Evolutionary conservation across 495 filamentous ascomycete genomes (phyloP).

Genomic region (Lasiosphaeria hispida): DNA sequence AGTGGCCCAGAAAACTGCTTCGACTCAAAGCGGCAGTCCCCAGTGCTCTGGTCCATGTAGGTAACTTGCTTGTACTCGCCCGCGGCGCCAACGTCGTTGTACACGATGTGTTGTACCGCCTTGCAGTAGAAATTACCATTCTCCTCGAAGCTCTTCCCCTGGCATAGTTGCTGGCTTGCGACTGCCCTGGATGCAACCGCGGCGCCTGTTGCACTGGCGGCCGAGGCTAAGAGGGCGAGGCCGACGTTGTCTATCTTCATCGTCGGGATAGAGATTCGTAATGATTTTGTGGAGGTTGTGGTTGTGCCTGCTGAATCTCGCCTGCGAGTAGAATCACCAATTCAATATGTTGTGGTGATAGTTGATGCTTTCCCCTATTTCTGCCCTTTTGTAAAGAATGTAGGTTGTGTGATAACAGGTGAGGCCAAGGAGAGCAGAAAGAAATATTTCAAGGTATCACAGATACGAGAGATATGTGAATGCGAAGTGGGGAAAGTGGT

Average conservation of each 20-base stretch:
- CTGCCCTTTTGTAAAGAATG: too few relatives aligned
- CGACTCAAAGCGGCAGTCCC: slow-evolving; percentile 49
- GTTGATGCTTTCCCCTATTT: too few relatives aligned
- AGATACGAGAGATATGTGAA: too few relatives aligned
- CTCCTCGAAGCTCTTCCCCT: slow-evolving; percentile 18
- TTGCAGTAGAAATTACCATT: slow-evolving; percentile 56
- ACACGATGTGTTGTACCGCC: slow-evolving; percentile 56
- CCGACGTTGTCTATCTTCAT: slow-evolving; percentile 3
- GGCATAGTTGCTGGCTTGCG: slow-evolving; percentile 15
- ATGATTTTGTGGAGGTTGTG: neutral
- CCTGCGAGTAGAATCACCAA: too few relatives aligned
- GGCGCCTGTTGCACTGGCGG: neutral
- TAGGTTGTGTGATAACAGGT: too few relatives aligned
- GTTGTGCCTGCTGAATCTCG: neutral
- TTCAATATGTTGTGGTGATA: too few relatives aligned
- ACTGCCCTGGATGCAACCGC: neutral
- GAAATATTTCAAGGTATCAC: too few relatives aligned
- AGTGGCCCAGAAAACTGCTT: slow-evolving; percentile 55
- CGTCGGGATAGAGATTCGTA: neutral
- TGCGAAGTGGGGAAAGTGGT: too few relatives aligned
- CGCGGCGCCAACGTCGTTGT: slow-evolving; percentile 52
- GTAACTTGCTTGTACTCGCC: slow-evolving; percentile 60
- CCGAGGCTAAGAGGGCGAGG: slow-evolving; percentile 8
- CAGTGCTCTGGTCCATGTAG: slow-evolving; percentile 53
- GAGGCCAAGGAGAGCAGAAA: too few relatives aligned